Evolutionary conservation across 805 yeast genomes (phyloP), one percentile per base, ranked within the genome.

Genomic region (Saccharomycopsis oosterbeekiorum): DNA sequence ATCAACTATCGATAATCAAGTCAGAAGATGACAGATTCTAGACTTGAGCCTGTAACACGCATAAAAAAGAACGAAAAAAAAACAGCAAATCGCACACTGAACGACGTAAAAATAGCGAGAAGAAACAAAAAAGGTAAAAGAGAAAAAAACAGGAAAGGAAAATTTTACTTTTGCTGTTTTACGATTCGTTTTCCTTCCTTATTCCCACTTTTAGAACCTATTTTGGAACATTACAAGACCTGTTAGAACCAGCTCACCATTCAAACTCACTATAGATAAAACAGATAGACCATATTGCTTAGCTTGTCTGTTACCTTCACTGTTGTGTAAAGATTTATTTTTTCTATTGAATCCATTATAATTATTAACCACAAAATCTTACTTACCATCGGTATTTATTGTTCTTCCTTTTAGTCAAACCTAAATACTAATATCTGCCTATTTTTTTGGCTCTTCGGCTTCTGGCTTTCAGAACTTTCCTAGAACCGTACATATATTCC

Each of bases 111-210:
- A 47, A 47, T 24, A 47, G 34, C 53, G 53, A 47, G 34, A 47
- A 47, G 53, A 24, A 47, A 21, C 15, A 47, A 47, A 47, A 47
- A 37, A 12, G 41, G 4, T 5, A 37, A 47, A 47, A 24, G 24
- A 17, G n/a, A 47, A 47, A 43, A 47, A 47, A 47, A 47, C 53
- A 47, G 53, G 53, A 47, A 47, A 47, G 53, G 53, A 47, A 47
- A 47, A 47, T 47, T 47, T 47, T 47, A 47, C 53, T 47, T 47
- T 47, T 47, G 53, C 53, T 47, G 53, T 47, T 47, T 47, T 47
- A 47, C n/a, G 15, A 21, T 11, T 47, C 34, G n/a, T 47, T 21
- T 47, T 21, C 19, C 53, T 24, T 47, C 34, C 34, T 47, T 9
- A 26, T 10, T 24, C 26, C 53, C 34, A 9, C 26, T 12, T 21